phyloP scores from a whole-genome alignment of 1,139 yeast species.

The Diutina neorugosa region DNA sequence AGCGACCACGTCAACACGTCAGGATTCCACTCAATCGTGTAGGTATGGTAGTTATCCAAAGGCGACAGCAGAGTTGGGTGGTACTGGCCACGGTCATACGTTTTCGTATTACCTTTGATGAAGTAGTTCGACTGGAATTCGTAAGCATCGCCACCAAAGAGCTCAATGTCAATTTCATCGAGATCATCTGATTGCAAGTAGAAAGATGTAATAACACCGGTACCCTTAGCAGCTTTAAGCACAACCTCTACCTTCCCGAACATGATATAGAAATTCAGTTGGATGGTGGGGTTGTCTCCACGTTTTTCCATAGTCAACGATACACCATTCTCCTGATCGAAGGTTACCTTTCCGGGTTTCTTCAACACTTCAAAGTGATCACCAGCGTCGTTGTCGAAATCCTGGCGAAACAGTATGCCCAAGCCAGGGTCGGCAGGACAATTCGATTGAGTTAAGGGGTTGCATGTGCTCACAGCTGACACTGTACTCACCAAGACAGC shows the following conservation, averaged over 20 bases:
- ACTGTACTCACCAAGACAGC: not conserved
- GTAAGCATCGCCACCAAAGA: constrained; percentile 9
- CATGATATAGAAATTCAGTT: constrained; percentile 73
- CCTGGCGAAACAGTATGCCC: constrained; percentile 35
- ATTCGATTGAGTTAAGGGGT: constrained; percentile 18
- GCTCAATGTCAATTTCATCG: constrained; percentile 71
- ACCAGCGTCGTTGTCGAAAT: constrained; percentile 10
- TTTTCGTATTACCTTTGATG: constrained; percentile 63
- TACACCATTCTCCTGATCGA: constrained; percentile 33
- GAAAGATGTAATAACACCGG: constrained; percentile 69
- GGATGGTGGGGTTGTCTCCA: constrained; percentile 65
- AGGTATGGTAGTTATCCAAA: constrained; percentile 47
- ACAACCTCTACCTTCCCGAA: constrained; percentile 72
- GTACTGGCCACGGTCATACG: constrained; percentile 72
- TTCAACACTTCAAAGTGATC: constrained; percentile 4
- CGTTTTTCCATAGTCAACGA: constrained; percentile 43
- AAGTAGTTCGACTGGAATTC: constrained; percentile 75
- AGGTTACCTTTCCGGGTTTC: constrained; percentile 11
- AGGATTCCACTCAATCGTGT: constrained; percentile 73
- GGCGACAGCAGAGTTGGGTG: constrained; percentile 43
- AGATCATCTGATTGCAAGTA: constrained; percentile 75
- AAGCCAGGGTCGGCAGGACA: constrained; percentile 42
- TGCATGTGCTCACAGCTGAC: constrained; percentile 13
- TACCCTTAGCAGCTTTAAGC: constrained; percentile 61
- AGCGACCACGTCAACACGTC: constrained; percentile 47